Evolutionary conservation across 139 green algal species (phyloP).

Genomic region (Asterochloris erici): DNA sequence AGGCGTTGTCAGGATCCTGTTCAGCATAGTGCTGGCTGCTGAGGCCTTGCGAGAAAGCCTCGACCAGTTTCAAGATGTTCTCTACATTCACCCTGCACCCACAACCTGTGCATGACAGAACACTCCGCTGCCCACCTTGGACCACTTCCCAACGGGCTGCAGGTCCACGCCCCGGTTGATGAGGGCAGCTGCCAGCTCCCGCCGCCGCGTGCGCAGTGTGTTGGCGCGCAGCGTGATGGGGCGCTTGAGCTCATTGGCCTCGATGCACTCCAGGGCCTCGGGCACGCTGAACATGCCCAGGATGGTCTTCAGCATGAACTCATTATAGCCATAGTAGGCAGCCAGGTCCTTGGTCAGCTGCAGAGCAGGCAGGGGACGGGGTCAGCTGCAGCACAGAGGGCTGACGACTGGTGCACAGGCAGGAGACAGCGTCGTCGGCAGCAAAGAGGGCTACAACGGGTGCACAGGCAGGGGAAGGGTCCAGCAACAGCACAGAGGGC

Average conservation of each 20-base stretch:
- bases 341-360: conserved; percentile 81
- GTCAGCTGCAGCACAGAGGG: not conserved
- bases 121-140: conserved; percentile 65
- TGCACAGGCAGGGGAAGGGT: not conserved
- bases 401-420: not conserved
- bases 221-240: conserved; percentile 86
- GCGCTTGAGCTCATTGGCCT: conserved; percentile 73
- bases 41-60: too few relatives aligned
- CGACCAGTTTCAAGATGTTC: too few relatives aligned
- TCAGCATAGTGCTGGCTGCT: too few relatives aligned
- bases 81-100: too few relatives aligned
- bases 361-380: not conserved
- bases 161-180: conserved; percentile 97
- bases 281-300: conserved; percentile 65
- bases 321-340: conserved; percentile 97
- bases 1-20: too few relatives aligned
- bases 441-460: not conserved
- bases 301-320: conserved; percentile 87
- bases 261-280: conserved; percentile 81
- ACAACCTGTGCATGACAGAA: too few relatives aligned
- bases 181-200: conserved; percentile 91
- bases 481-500: not conserved
- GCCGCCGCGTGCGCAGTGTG: conserved; percentile 88
- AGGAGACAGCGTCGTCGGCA: not conserved
- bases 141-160: conserved; percentile 97